phyloP scores from a whole-genome alignment of 148 eudicot species.

The Persicaria maculosa region DNA sequence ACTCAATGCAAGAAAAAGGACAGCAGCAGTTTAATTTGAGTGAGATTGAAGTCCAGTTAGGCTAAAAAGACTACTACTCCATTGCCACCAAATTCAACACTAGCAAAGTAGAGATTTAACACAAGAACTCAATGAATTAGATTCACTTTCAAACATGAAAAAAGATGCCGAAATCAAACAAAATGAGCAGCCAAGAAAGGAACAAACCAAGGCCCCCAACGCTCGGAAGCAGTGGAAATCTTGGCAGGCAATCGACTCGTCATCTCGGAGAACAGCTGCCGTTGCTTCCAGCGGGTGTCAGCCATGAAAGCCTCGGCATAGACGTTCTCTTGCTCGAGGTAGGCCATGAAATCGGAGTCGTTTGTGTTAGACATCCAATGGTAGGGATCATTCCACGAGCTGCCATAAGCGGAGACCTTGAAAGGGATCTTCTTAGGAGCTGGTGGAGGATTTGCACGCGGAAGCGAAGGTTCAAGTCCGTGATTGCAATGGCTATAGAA shows the following conservation, averaged over 20 bases:
- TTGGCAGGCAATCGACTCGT: slow-evolving; percentile 38
- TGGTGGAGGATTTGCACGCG: slow-evolving; percentile 34
- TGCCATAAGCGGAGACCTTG: slow-evolving; percentile 52
- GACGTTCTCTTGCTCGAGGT: slow-evolving; percentile 51
- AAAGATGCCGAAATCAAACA: background rate
- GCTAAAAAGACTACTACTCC: no score
- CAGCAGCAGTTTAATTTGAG: background rate
- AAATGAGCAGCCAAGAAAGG: slow-evolving; percentile 1
- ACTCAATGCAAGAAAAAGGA: background rate
- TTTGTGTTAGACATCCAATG: slow-evolving; percentile 80
- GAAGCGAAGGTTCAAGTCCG: slow-evolving; percentile 11
- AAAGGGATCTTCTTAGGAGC: slow-evolving; percentile 56
- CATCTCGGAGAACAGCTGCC: slow-evolving; percentile 56
- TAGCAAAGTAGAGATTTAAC: no score
- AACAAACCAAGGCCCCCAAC: slow-evolving; percentile 76
- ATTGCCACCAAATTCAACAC: background rate
- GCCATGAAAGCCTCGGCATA: slow-evolving; percentile 70
- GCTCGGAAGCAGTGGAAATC: slow-evolving; percentile 66
- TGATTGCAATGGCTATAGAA: slow-evolving; percentile 15
- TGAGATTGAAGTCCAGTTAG: no score
- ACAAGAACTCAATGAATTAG: background rate
- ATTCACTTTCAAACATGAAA: background rate
- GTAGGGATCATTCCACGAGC: slow-evolving; percentile 71
- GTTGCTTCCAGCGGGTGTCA: slow-evolving; percentile 40
- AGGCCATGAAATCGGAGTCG: slow-evolving; percentile 65